These are phyloP conservation scores for Leptodontidium sp. DNA, from an alignment of 2,329 filamentous ascomycete genomes.

Conservation along the genomic window DNA sequence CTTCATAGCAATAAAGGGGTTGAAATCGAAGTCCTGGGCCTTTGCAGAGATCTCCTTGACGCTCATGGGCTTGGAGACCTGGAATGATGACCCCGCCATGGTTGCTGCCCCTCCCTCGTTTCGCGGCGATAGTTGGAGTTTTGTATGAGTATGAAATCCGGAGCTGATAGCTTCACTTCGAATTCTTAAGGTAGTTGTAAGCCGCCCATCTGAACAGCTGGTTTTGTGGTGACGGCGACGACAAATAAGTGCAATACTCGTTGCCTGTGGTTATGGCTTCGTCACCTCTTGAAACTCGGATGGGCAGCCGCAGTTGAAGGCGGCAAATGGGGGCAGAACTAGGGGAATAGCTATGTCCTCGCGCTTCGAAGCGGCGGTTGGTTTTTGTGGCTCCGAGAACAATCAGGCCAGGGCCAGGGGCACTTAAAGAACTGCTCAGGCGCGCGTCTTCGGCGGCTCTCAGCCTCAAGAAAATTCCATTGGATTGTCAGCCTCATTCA, in stretches of 20 bases:
- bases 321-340: slow-evolving; percentile 4
- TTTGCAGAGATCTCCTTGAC: slow-evolving; percentile 79
- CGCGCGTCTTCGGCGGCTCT: not conserved
- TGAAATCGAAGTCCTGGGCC: slow-evolving; percentile 84
- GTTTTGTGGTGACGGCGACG: not conserved
- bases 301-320: not conserved
- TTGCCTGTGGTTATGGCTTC: slow-evolving; percentile 8
- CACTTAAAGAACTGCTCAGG: not conserved
- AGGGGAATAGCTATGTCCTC: not conserved
- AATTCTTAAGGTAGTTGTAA: not conserved
- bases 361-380: not conserved
- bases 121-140: not conserved
- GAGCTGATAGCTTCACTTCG: not conserved
- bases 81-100: slow-evolving; percentile 43
- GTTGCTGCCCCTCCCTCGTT: slow-evolving; percentile 20
- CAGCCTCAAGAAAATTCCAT: not conserved
- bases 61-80: slow-evolving; percentile 63
- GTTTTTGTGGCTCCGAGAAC: no score
- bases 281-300: slow-evolving; percentile 7
- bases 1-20: slow-evolving; percentile 76
- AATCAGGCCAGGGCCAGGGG: no score
- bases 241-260: not conserved
- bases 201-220: not conserved
- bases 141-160: not conserved
- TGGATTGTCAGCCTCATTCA: not conserved